Evolutionary conservation across 805 yeast genomes (phyloP), one percentile per base, ranked within the genome.

Genomic region (Kodamaea laetipori): DNA sequence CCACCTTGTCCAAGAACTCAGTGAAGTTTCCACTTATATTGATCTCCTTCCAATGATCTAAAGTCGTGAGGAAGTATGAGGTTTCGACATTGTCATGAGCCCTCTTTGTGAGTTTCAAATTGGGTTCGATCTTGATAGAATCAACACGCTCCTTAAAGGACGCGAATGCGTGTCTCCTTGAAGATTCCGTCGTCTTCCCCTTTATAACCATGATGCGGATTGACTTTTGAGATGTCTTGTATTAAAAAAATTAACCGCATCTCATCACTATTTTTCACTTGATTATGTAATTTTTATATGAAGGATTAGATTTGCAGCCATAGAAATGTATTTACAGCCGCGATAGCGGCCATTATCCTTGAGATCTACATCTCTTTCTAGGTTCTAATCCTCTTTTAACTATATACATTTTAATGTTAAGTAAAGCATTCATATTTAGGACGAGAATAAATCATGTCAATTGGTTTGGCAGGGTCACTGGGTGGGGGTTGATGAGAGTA

Each of bases 131-230:
- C 56, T 84, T 83, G 46, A 92, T 78, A 13, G 85, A 70, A 50
- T 92, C 97, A 13, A 90, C 80, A 44, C 95, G 77, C 53, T 90
- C 95, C 50, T 83, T 80, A 61, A 92, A 94, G 1, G 96, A 86
- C 32, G 80, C 67, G 58, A 76, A 88, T 13, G 83, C 78, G 59
- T 76, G 85, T 40, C 67, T 57, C 58, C 82, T 79, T 2, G 74
- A 56, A 3, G 85, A 72, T 53, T 80, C 73, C 0, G 85, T 77
- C 5, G 83, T 66, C 51, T 71, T 74, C 21, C 38, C 51, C 43
- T 49, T 54, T 31, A 41, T 25, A 18, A 45, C 45, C 50, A 44
- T 49, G 41, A 9, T 40, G 17, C 27, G 16, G 12, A 25, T 27
- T 27, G 31, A 26, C 30, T 11, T 5, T 12, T 16, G 33, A 5